Percentiles rank a stretch among this genome's conserved stretches.
These are phyloP conservation scores for Cercospora sp. DNA, from an alignment of 2,329 filamentous ascomycete species.

Conservation along the genomic window DNA sequence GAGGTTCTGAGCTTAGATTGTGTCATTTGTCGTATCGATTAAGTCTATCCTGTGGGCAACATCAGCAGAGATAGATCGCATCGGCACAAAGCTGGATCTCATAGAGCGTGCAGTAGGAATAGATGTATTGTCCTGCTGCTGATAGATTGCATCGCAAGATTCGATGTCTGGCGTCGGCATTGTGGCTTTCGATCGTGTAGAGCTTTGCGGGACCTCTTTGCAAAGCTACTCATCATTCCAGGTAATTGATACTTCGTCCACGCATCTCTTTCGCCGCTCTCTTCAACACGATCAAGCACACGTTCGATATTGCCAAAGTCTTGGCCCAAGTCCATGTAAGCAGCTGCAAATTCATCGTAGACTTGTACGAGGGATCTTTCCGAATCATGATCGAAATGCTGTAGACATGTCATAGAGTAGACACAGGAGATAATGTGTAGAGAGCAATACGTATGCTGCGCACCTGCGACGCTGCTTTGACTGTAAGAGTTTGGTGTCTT, in stretches of 20 bases:
- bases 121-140: background rate
- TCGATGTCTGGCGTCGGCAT: background rate
- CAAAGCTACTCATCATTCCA: background rate
- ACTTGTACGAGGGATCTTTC: background rate
- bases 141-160: background rate
- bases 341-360: background rate
- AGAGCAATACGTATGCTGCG: too few relatives aligned
- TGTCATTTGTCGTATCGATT: background rate
- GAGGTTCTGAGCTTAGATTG: background rate
- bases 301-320: background rate
- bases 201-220: background rate
- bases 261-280: background rate
- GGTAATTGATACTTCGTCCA: background rate
- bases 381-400: background rate
- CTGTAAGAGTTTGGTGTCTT: too few relatives aligned
- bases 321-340: background rate
- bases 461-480: too few relatives aligned
- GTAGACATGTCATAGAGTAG: too few relatives aligned
- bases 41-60: background rate
- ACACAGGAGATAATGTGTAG: too few relatives aligned
- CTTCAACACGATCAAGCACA: background rate
- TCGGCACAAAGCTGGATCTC: background rate
- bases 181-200: background rate
- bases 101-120: background rate
- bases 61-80: background rate